A percentile compares a stretch with the other conserved stretches of the same genome.
These are phyloP conservation scores for Friedmanniomyces simplex DNA, from an alignment of 495 filamentous ascomycete species.

Conservation along the genomic window DNA sequence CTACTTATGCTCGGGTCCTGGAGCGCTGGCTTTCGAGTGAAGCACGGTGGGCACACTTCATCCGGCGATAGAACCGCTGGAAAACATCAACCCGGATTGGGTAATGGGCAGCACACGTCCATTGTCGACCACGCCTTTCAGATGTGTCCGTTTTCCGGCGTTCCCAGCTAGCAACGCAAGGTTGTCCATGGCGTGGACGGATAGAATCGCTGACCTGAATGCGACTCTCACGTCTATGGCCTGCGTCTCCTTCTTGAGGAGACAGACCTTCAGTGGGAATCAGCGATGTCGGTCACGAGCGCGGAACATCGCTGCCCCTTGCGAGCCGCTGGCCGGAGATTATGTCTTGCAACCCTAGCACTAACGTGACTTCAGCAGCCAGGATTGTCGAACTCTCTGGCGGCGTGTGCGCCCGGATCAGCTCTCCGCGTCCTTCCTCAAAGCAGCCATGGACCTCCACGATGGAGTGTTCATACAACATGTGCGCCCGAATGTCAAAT, in stretches of 20 bases:
- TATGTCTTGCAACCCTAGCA: not conserved
- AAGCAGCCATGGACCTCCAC: too few relatives aligned
- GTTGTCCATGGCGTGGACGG: not conserved
- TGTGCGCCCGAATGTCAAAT: too few relatives aligned
- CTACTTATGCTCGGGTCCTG: not conserved
- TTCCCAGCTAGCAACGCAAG: not conserved
- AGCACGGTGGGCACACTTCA: not conserved
- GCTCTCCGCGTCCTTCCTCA: too few relatives aligned
- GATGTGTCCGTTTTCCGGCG: not conserved
- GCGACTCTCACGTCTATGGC: not conserved
- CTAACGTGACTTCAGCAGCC: not conserved
- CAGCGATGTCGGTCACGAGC: not conserved
- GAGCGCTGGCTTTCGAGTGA: not conserved
- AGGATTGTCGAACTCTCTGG: not conserved
- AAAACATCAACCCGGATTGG: not conserved
- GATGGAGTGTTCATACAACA: too few relatives aligned
- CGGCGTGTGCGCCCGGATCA: not conserved
- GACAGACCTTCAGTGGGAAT: not conserved
- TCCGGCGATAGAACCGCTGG: not conserved
- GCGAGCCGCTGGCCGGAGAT: not conserved
- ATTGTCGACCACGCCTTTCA: not conserved
- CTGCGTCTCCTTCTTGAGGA: not conserved
- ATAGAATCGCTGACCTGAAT: not conserved
- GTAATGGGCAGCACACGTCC: not conserved
- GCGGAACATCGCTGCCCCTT: not conserved